Evolutionary conservation across 164 flowering plant species (phyloP), one percentile per base, ranked within the genome.

Genomic region (Magnolia changhungtana): DNA sequence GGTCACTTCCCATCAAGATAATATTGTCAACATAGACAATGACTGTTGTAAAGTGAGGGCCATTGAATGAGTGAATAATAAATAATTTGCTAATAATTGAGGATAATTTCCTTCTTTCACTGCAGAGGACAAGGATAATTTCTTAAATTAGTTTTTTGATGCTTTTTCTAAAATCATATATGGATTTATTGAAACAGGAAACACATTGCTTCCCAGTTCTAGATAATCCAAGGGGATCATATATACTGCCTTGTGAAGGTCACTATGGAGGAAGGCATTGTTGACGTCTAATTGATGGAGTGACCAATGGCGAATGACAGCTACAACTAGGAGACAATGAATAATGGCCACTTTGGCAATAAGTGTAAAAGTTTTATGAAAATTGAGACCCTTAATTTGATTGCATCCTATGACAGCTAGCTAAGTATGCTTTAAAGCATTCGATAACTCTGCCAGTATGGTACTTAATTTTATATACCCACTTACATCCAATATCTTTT

Each of bases 251-350:
- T 72, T 8, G 1, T 4, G 14, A 8, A 52, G 23, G n/a, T 52
- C 74, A 20, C 74, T 18, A 72, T 72, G 74, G 4, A 50, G 23
- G 23, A 72, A 52, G 5, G 37, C 31, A 51, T 72, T 72, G 24
- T 20, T 50, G 16, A 72, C 24, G 13, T 72, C 74, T 8, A 72
- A 49, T 45, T 52, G 74, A 20, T 2, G 6, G 16, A 72, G 16
- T 16, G n/a, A 1, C 63, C 74, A 72, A 20, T 72, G 23, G 16
- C 21, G 19, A 13, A 24, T 7, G 23, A 63, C 16, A 16, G 7
- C 74, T 52, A 37, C 45, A 37, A 3, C 45, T 37, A 37, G 45
- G 45, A 37, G 45, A 37, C 45, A 37, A 4, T 4, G 5, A 37
- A 37, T 4, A 37, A 4, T 37, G 45, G 45, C 45, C 45, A 37